Conservation (phyloP, 1,139 yeast species). For the Yueomyces sp. region DNA sequence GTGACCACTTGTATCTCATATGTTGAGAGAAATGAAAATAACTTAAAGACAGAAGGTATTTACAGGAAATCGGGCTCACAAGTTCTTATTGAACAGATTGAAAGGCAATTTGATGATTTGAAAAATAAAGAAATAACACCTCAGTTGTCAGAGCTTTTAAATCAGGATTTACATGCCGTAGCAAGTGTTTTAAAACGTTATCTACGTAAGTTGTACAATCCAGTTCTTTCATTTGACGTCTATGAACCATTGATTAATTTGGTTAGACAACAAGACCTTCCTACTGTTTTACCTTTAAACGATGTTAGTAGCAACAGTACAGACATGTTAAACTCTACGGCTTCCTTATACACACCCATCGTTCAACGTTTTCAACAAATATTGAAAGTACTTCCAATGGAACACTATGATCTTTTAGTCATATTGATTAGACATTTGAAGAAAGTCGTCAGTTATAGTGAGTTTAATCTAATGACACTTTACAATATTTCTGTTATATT, state of each 20-base stretch:
- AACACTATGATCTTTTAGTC: conserved; percentile 51
- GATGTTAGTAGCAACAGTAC: neutral
- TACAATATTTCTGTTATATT: conserved; percentile 83
- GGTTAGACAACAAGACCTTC: conserved; percentile 27
- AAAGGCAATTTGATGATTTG: conserved; percentile 18
- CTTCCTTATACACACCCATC: neutral
- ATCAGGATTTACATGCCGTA: conserved; percentile 68
- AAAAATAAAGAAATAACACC: conserved; percentile 13
- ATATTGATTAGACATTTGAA: conserved; percentile 53
- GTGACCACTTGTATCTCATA: conserved; percentile 63
- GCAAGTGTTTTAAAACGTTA: conserved; percentile 82
- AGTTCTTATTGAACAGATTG: conserved; percentile 29
- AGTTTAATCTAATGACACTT: conserved; percentile 60
- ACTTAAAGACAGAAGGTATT: conserved; percentile 57
- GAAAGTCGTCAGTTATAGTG: conserved; percentile 36
- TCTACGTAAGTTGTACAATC: conserved; percentile 72
- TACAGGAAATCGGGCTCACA: conserved; percentile 87
- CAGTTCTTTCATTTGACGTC: conserved; percentile 57
- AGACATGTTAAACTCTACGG: neutral
- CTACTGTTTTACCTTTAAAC: conserved; percentile 14
- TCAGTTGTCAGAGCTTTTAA: conserved; percentile 27
- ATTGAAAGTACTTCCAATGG: conserved; percentile 41
- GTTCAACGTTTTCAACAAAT: conserved; percentile 16
- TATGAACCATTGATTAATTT: conserved; percentile 56
- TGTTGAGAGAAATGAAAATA: conserved; percentile 60